Conservation (phyloP, 78 protist genomes). For the Bigelowiella natans region DNA sequence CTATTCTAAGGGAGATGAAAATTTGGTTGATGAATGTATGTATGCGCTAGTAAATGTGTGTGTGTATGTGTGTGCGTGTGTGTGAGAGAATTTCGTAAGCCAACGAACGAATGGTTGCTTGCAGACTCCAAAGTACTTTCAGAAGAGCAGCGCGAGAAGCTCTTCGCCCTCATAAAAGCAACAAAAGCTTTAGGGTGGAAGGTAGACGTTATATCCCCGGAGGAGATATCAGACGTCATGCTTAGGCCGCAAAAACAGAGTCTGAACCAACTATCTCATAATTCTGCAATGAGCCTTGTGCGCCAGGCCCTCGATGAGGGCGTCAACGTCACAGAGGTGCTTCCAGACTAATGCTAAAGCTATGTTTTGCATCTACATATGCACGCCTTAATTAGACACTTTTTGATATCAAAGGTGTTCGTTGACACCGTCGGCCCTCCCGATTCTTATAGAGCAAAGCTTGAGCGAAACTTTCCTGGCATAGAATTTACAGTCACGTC, state of each 20-base stretch:
- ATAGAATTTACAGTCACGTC: constrained; percentile 14
- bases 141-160: not conserved
- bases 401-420: too few species aligned
- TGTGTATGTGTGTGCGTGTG: too few species aligned
- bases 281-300: not conserved
- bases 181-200: not conserved
- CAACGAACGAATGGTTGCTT: too few species aligned
- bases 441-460: not conserved
- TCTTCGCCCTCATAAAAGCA: not conserved
- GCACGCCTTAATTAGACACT: too few species aligned
- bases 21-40: too few species aligned
- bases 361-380: not conserved
- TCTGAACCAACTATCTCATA: constrained; percentile 5
- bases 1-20: too few species aligned
- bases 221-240: not conserved
- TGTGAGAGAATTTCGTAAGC: too few species aligned
- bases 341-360: not conserved
- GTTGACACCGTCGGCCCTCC: constrained; percentile 33
- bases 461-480: not conserved
- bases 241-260: not conserved
- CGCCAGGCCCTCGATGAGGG: not conserved
- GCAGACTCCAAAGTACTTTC: not conserved
- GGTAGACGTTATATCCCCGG: not conserved
- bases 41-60: too few species aligned
- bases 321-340: not conserved